phyloP scores from a whole-genome alignment of 306 rosid genomes.

The Fagus crenata region DNA sequence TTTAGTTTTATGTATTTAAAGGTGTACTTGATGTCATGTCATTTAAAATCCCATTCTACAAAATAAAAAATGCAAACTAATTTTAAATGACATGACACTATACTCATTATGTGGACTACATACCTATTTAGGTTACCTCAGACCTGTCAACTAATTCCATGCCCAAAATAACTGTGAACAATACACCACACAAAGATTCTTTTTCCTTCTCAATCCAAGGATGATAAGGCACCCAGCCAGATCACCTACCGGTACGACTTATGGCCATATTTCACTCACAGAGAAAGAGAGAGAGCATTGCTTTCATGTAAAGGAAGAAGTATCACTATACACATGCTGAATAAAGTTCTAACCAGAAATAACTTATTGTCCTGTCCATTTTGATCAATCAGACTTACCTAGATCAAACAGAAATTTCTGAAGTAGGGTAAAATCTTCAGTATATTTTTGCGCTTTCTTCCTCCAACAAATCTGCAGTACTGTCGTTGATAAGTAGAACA shows the following conservation, averaged over 20 bases:
- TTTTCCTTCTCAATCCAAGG: neutral
- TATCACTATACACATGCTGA: conserved; percentile 37
- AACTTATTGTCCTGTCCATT: conserved; percentile 31
- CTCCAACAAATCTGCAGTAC: conserved; percentile 12
- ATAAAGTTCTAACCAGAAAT: conserved; percentile 19
- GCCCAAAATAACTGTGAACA: neutral
- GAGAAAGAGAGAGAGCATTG: neutral
- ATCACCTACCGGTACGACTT: neutral
- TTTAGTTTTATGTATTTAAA: too few species aligned
- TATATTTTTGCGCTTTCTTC: neutral
- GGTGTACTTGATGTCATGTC: too few species aligned
- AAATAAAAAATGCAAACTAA: too few species aligned
- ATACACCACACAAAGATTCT: too few species aligned
- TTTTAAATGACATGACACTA: too few species aligned
- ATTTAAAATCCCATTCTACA: too few species aligned
- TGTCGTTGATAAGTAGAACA: conserved; percentile 13
- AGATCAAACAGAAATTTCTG: conserved; percentile 13
- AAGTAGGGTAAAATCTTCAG: conserved; percentile 16
- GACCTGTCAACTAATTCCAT: neutral
- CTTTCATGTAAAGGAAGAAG: neutral
- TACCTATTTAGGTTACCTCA: too few species aligned
- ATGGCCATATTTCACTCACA: neutral
- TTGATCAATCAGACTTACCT: conserved; percentile 31
- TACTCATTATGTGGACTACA: too few species aligned
- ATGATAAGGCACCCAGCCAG: neutral